These are phyloP conservation scores for Penicillium argentinense DNA, from an alignment of 495 filamentous ascomycete genomes.

Conservation along the genomic window DNA sequence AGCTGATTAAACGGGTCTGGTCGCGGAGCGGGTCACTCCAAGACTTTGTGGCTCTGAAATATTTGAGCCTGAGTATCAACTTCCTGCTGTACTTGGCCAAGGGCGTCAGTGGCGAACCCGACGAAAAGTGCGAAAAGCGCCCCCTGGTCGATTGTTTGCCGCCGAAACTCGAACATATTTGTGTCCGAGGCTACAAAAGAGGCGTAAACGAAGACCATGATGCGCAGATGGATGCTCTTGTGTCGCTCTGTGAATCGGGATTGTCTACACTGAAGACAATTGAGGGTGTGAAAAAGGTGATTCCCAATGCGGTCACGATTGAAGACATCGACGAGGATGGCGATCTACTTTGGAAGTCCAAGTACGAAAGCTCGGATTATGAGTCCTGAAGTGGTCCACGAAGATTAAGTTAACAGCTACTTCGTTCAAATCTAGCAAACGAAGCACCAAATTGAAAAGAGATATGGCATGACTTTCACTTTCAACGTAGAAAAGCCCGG, in stretches of 20 bases:
- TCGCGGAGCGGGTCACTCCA: conserved; percentile 9
- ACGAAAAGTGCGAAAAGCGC: too few relatives aligned
- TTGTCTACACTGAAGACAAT: conserved; percentile 19
- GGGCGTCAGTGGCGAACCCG: conserved; percentile 2
- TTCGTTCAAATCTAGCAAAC: too few relatives aligned
- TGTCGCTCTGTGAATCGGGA: conserved; percentile 7
- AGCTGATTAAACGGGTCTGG: neutral
- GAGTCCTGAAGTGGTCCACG: too few relatives aligned
- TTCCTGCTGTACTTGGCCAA: conserved; percentile 26
- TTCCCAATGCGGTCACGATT: conserved; percentile 21
- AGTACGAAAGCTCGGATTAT: conserved; percentile 10
- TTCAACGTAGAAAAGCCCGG: too few relatives aligned
- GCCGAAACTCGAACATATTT: conserved; percentile 24
- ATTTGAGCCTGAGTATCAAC: conserved; percentile 22
- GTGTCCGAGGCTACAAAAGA: conserved; percentile 25
- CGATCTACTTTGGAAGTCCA: conserved; percentile 12
- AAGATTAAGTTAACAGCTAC: too few relatives aligned
- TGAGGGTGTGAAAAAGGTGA: conserved; percentile 16
- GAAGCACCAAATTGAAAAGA: too few relatives aligned
- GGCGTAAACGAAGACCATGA: conserved; percentile 14
- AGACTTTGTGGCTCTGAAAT: conserved; percentile 22
- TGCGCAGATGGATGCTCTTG: conserved; percentile 19
- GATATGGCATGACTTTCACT: too few relatives aligned
- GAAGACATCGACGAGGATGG: conserved; percentile 15
- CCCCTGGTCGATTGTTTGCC: conserved; percentile 18